Conservation (phyloP, 2,329 filamentous ascomycete genomes). For the Teratosphaeriaceae sp. region DNA sequence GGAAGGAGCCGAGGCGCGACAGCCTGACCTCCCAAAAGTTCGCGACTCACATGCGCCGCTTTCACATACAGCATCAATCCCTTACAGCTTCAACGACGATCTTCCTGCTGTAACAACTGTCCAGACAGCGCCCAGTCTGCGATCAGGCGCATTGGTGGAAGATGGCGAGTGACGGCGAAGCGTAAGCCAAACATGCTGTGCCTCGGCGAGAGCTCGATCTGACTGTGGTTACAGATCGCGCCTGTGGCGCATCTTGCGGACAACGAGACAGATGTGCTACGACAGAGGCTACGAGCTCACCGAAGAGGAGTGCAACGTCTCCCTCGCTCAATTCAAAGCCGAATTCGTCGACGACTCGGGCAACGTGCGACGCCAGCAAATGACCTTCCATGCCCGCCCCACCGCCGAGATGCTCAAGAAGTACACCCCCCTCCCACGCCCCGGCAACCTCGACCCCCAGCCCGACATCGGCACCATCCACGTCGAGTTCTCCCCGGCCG, state of each 20-base stretch:
- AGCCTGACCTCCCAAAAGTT: not conserved
- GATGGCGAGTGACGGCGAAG: conserved; percentile 22
- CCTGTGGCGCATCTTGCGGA: conserved; percentile 91
- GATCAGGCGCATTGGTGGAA: too few species aligned
- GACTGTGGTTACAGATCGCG: conserved; percentile 40
- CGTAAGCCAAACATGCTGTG: conserved; percentile 9
- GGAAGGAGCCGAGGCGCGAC: conserved; percentile 1
- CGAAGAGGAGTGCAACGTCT: conserved; percentile 81
- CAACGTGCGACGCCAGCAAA: conserved; percentile 69
- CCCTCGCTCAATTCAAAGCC: conserved; percentile 70
- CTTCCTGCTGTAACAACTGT: too few species aligned
- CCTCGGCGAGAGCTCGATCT: not conserved
- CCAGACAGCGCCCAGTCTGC: too few species aligned
- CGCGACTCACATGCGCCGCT: not conserved
- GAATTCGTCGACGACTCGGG: conserved; percentile 69
- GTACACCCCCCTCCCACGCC: conserved; percentile 65
- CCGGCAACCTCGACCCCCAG: conserved; percentile 38
- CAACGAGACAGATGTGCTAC: conserved; percentile 87
- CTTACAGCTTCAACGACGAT: not conserved
- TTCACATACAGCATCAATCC: not conserved
- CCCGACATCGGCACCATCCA: conserved; percentile 77
- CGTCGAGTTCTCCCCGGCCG: conserved; percentile 82
- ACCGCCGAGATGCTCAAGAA: conserved; percentile 77
- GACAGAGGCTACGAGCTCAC: conserved; percentile 90
- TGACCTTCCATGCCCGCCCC: conserved; percentile 84